Base-by-base conservation (phyloP, 1,284 basidiomycete genomes). In the Boletus smithii region DNA sequence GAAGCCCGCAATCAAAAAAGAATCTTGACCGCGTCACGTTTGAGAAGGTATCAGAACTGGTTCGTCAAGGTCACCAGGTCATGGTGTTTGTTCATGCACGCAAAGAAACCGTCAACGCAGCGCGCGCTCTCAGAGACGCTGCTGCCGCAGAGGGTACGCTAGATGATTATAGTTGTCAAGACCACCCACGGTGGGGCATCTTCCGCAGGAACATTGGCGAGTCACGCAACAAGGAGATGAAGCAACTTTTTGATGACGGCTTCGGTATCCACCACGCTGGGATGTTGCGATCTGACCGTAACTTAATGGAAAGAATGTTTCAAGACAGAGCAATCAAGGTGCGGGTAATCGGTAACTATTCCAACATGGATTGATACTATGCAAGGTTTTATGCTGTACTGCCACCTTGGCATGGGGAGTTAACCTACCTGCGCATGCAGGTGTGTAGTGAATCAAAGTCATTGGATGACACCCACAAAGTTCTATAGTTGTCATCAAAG, bases 61-160 rank as follows among this genome's bases (percentile, higher is more conserved):
- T 97, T 13, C 76, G 72, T 41, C 81, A 85, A 59, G 95, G 93
- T 0, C 97, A 99, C 68, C 97, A 99, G 68, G 94, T 98, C 49
- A 99, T 99, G 95, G 93, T 99, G 0, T 99, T 99, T 62, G 97
- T 99, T 9, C 97, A 99, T 67, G 93, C 97, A 14, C 82, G 97
- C 23, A 99, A 97, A 69, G 97, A 99, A 63, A 99, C 97, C 0
- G 97, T 99, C 52, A 97, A 97, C 65, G 84, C 91, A 0, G 94
- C 95, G 0, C 73, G 85, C 60, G 81, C 79, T n/a, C 75, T 99
- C 13, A 84, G 85, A 49, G 97, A 99, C 55, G 79, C 87, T 53
- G 87, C 93, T 0, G 63, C 80, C 8, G 68, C 76, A 14, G 92
- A 97, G 56, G 91, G 85, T 0, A 77, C 77, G 34, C 61, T 79